Base-by-base conservation (phyloP, 352 stramenopile species). In the Phytophthora aleatoria region DNA sequence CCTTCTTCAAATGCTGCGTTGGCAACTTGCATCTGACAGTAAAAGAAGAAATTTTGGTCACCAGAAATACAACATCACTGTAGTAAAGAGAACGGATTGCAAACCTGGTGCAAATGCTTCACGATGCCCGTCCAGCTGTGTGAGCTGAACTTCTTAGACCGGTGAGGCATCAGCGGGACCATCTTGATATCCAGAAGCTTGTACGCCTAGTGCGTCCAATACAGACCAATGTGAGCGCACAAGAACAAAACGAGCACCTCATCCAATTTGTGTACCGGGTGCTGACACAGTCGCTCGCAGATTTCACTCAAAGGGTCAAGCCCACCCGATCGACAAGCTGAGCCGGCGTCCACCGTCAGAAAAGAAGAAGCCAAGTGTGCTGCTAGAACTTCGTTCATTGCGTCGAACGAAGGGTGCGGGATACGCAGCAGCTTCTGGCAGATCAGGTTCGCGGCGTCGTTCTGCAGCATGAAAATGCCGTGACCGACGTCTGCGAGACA, bases 161-260 rank as follows among this genome's bases (percentile, higher is more conserved):
- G 70, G 2, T 79, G 75, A 3, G 85, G 77, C 81, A 92, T 89
- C 54, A 87, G 63, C 9, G 84, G 84, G 20, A 83, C 67, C 44
- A 77, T 85, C 59, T 90, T 93, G 57, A 91, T 69, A 62, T 91
- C 79, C 26, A 93, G 57, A 10, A 93, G 61, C 39, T 91, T 93
- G 57, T 76, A 92, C 5, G 71, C 84, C 84, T 92, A 20, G 51
- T 5, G 3, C 1, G 33, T 44, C 35, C 53, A 51, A 50, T 35
- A 16, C 30, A 53, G 31, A 35, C 26, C 44, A 51, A 30, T 3
- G 28, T 58, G 36, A 50, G 13, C 2, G 45, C 5, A 48, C 5
- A 44, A 30, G 6, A 31, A 51, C 5, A 39, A 20, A 33, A 39
- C 13, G 1, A 33, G 59, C 15, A 1, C 13, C 61, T 36, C 27